Evolutionary conservation across 805 yeast genomes (phyloP), one percentile per base, ranked within the genome.

Genomic region (Candida yuanshanica): DNA sequence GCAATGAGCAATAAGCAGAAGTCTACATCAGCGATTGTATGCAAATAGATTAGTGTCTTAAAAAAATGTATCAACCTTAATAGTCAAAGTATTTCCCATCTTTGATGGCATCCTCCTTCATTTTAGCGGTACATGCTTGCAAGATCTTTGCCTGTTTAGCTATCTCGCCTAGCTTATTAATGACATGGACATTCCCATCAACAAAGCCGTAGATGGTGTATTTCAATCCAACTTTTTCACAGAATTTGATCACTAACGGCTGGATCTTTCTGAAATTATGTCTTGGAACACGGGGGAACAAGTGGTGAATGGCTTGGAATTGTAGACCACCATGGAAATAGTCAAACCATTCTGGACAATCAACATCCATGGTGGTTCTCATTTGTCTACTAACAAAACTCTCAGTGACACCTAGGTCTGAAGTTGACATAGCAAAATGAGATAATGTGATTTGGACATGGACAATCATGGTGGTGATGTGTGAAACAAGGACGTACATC

Each of bases 301-400:
- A 68, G 58, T 88, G 96, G 59, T 88, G 96, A 38, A 88, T 77
- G 0, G 90, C 93, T 59, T 88, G 96, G 66, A 86, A 88, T 61
- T 88, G 96, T 41, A 88, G 71, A 0, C 96, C 96, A 8, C 96
- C 96, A 56, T 88, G 96, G 55, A 88, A 70, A 53, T 78, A 89
- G 59, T 88, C 96, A 37, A 88, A 70, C 96, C 96, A 88, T 47
- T 76, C 81, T 3, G 96, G 96, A 65, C 96, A 88, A 52, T 83
- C 91, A 25, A 88, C 95, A 58, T 88, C 96, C 96, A 88, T 89
- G 3, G 96, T 88, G 2, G 96, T 89, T 52, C 96, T 72, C 3
- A 88, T 57, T 63, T 88, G 96, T 48, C 93, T 73, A 45, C 83
- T 80, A 0, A 81, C 76, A 55, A 88, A 88, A 7, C 88, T 72